Base-by-base conservation (phyloP, 2,329 filamentous ascomycete genomes). In the Rhexocercosporidium sp. region DNA sequence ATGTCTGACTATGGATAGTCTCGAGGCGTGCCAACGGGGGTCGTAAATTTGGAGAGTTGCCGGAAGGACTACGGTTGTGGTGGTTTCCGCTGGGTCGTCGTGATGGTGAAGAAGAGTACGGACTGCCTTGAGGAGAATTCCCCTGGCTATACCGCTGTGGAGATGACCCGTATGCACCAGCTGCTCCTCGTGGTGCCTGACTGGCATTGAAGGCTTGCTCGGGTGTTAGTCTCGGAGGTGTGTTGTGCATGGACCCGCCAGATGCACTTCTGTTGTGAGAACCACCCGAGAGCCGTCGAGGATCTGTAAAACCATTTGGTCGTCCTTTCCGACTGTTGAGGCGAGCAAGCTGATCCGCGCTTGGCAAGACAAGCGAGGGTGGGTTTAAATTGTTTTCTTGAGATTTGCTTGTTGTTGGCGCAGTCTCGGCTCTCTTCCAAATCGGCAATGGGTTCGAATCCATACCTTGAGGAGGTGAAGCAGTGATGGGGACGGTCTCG, bases 21-120 rank as follows among this genome's bases (percentile, higher is more conserved):
- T 89, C 86, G 1, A 89, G 79, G 1, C 84, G 82, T 67, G 85
- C 81, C n/a, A 83, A 82, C 0, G 82, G 81, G 3, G 85, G 84
- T 14, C 82, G 73, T 9, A 73, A 57, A 59, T 72, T 41, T 76
- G 80, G 22, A 81, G 82, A 12, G 83, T 54, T 49, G 31, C 18
- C 62, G n/a, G 84, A 69, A 84, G 84, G 16, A 82, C 82, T 44
- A 84, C 71, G 59, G 66, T 70, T 65, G 72, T 72, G 69, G 70
- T 72, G 54, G 22, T 66, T 62, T 44, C 56, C 65, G 47, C 65
- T 72, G 14, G 68, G 27, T 16, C 68, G 70, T 12, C 69, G 70
- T 57, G 71, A 67, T 59, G 66, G 68, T 18, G 66, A 68, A 25
- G 63, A 63, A n/a, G 65, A 69, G 29, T 70, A 63, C 41, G 62